Conservation (phyloP, 2,329 filamentous ascomycete species). For the Phialocephala sp. region DNA sequence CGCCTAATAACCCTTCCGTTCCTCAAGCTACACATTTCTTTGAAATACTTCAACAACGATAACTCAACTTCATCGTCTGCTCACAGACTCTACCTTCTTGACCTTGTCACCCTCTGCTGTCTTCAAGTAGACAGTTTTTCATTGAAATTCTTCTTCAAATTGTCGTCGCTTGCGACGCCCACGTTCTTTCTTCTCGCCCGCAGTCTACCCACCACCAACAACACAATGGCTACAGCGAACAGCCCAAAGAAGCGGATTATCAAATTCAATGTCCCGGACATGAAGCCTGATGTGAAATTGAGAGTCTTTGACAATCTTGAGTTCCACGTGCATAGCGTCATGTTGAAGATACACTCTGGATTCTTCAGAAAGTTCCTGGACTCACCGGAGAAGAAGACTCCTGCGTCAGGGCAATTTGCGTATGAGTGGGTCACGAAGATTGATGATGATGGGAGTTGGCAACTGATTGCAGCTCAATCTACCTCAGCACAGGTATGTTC, state of each 20-base stretch:
- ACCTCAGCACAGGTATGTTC: background rate
- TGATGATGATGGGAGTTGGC: slow-evolving; percentile 11
- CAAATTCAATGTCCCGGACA: background rate
- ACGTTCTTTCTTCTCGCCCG: background rate
- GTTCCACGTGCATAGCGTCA: slow-evolving; percentile 20
- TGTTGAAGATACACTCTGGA: slow-evolving; percentile 22
- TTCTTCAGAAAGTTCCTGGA: slow-evolving; percentile 28
- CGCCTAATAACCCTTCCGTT: background rate
- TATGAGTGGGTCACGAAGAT: slow-evolving; percentile 23
- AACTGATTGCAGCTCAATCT: slow-evolving; percentile 1
- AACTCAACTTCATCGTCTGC: no score
- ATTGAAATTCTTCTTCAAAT: no score
- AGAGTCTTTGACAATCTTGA: slow-evolving; percentile 15
- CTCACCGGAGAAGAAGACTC: slow-evolving; percentile 23
- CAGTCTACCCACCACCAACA: background rate
- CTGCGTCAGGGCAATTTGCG: background rate
- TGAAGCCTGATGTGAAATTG: slow-evolving; percentile 15
- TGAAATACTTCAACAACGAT: no score
- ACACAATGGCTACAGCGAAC: background rate
- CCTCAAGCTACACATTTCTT: background rate
- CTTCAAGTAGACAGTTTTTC: no score
- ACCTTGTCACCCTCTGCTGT: no score
- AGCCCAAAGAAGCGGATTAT: background rate
- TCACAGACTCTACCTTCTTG: no score
- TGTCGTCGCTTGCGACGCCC: no score